These are phyloP conservation scores for Phaseolus coccineus DNA, from an alignment of 331 rosid genomes.

Conservation along the genomic window DNA sequence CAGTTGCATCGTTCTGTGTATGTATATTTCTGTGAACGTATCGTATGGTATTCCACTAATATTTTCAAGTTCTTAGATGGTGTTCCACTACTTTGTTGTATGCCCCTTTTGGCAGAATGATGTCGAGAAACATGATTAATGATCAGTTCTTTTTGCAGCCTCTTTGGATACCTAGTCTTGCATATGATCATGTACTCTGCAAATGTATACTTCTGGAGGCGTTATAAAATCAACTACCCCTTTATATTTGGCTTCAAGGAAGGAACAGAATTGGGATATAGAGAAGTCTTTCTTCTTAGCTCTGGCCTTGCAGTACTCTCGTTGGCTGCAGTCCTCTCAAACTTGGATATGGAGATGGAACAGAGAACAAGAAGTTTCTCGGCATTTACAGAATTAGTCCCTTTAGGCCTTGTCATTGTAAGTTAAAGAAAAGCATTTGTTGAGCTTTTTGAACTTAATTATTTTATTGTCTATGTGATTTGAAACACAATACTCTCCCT, in stretches of 20 bases:
- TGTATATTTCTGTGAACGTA: too few relatives aligned
- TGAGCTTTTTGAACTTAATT: neutral
- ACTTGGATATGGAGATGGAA: conserved; percentile 77
- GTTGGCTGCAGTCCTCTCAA: conserved; percentile 65
- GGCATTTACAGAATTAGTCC: conserved; percentile 61
- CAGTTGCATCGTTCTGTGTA: neutral
- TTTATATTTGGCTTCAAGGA: conserved; percentile 77
- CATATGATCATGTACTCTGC: conserved; percentile 68
- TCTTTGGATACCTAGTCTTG: conserved; percentile 69
- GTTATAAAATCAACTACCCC: conserved; percentile 63
- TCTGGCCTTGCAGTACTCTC: conserved; percentile 62
- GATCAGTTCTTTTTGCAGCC: conserved; percentile 57
- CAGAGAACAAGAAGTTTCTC: conserved; percentile 51
- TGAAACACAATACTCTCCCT: neutral
- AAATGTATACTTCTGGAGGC: conserved; percentile 72
- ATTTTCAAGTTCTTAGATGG: conserved; percentile 14
- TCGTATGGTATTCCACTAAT: neutral
- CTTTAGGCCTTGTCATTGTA: conserved; percentile 65
- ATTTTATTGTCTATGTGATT: neutral
- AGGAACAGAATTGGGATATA: conserved; percentile 72
- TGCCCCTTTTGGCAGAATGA: conserved; percentile 5
- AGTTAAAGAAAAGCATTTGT: conserved; percentile 37
- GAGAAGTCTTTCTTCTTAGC: conserved; percentile 61
- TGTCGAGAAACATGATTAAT: conserved; percentile 1
- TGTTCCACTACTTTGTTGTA: neutral